Base-by-base conservation (phyloP, 2,329 filamentous ascomycete genomes). In the Aaosphaeria arxii region DNA sequence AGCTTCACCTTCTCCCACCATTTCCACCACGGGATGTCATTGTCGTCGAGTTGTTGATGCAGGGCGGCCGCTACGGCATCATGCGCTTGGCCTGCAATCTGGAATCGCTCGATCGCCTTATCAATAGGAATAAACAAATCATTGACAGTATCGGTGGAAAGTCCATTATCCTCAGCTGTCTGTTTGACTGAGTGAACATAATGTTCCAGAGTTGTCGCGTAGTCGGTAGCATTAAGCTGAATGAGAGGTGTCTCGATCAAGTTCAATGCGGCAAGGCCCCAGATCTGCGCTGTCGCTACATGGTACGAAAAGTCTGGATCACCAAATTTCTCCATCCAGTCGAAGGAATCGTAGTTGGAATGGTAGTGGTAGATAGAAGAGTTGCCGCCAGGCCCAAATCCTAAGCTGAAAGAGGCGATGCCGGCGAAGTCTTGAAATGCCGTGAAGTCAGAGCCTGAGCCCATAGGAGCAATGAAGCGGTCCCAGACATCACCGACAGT, bases 301-400 rank as follows among this genome's bases (percentile, higher is more conserved):
- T 86, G 83, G 57, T 86, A 84, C 6, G 77, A 64, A 69, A 80
- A 85, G 7, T 68, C 72, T 1, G 75, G 73, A 55, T 95, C 90
- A 4, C 89, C 89, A 56, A 83, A 90, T 3, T 75, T 85, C 11
- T 85, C 78, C 88, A 94, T 94, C 89, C 89, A 95, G 59, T 86
- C 76, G 63, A 88, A 91, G 32, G 81, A 88, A 63, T 95, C 90
- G 63, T 91, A 95, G 70, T 94, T 94, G 52, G 82, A 82, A 66
- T 95, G 89, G 62, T 94, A 95, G 54, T 88, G 86, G 63, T 87
- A 89, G 5, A 89, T 73, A 0, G 85, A 73, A 0, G 63, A 63
- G 29, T 71, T 64, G 1, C 59, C 52, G 11, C 56, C 63, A 43
- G 54, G 58, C 11, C 62, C 62, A 51, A 78, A 78, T 24, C 74